These are phyloP conservation scores for Phylloporus arenicola DNA, from an alignment of 768 basidiomycete species.

Conservation along the genomic window DNA sequence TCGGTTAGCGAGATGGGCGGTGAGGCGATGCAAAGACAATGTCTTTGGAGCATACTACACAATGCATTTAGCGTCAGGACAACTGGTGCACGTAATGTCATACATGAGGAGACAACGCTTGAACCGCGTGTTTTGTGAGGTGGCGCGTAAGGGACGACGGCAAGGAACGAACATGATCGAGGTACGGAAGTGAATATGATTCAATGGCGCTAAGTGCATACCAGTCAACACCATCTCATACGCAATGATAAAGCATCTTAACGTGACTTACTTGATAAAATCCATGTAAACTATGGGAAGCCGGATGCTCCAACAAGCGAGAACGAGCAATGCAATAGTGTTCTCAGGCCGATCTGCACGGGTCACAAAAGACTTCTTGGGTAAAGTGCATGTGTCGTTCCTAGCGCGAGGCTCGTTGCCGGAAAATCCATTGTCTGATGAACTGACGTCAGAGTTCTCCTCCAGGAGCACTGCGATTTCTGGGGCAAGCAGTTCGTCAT, in stretches of 20 bases:
- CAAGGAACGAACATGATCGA: slow-evolving; percentile 62
- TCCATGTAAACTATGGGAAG: slow-evolving; percentile 74
- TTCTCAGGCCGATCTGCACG: slow-evolving; percentile 39
- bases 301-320: slow-evolving; percentile 77
- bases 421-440: slow-evolving; percentile 24
- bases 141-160: slow-evolving; percentile 59
- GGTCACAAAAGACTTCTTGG: slow-evolving; percentile 18
- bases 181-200: slow-evolving; percentile 70
- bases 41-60: slow-evolving; percentile 61
- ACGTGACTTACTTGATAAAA: slow-evolving; percentile 54
- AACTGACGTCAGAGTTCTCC: slow-evolving; percentile 34
- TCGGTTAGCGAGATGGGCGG: slow-evolving; percentile 57
- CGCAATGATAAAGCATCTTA: neutral
- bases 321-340: slow-evolving; percentile 61
- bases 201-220: slow-evolving; percentile 57
- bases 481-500: slow-evolving; percentile 27
- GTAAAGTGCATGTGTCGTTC: slow-evolving; percentile 2
- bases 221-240: slow-evolving; percentile 3
- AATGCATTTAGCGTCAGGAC: slow-evolving; percentile 10
- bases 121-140: slow-evolving; percentile 64
- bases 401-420: slow-evolving; percentile 11
- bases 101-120: slow-evolving; percentile 69
- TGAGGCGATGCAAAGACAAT: slow-evolving; percentile 50
- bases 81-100: slow-evolving; percentile 3
- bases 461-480: slow-evolving; percentile 38